A percentile compares a stretch with the other conserved stretches of the same genome.
phyloP scores from a whole-genome alignment of 202 grass and related monocot genomes.

The Eragrostis tef region DNA sequence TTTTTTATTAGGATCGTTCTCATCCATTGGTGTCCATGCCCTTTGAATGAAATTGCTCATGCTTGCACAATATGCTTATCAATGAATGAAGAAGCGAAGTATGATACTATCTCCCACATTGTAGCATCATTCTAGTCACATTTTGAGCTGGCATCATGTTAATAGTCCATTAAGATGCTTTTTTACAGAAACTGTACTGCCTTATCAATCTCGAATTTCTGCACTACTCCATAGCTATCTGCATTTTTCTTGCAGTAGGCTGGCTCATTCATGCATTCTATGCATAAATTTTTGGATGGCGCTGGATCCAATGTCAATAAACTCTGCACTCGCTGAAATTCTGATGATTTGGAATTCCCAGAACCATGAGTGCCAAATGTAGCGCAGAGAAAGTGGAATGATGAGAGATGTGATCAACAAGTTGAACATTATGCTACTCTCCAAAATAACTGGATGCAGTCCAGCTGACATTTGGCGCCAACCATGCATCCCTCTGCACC shows the following conservation, averaged over 20 bases:
- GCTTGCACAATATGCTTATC: background rate
- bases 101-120: background rate
- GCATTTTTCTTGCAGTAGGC: constrained; percentile 26
- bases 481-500: background rate
- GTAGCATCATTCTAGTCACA: constrained; percentile 8
- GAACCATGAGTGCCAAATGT: constrained; percentile 38
- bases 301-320: constrained; percentile 43
- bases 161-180: constrained; percentile 22
- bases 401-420: constrained; percentile 33
- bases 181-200: background rate
- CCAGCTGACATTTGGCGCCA: constrained; percentile 28
- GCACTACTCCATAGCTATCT: background rate
- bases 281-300: background rate
- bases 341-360: constrained; percentile 38
- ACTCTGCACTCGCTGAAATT: constrained; percentile 43
- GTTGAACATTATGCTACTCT: constrained; percentile 16
- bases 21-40: background rate
- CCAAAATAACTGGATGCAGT: constrained; percentile 38
- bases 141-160: too few relatives aligned
- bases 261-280: constrained; percentile 16
- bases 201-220: constrained; percentile 30
- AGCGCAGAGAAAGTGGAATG: constrained; percentile 25
- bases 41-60: constrained; percentile 2
- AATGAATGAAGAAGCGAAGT: constrained; percentile 1
- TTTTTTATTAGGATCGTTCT: background rate